Conservation (phyloP, 768 basidiomycete genomes). For the Boletus reticuloceps region DNA sequence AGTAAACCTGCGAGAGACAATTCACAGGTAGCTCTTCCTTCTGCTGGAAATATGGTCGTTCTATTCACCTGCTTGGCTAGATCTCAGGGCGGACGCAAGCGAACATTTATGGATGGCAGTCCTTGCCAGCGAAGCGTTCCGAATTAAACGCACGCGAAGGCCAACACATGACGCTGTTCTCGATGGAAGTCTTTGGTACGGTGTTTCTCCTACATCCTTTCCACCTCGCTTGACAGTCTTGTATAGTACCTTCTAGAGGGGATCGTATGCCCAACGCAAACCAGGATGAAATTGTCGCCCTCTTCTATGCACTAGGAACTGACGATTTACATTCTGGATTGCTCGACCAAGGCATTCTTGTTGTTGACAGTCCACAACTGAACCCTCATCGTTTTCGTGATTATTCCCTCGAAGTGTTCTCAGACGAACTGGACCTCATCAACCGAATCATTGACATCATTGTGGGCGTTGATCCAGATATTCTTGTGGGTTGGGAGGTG, state of each 20-base stretch:
- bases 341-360: conserved; percentile 48
- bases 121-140: conserved; percentile 45
- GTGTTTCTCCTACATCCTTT: neutral
- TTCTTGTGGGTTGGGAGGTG: conserved; percentile 90
- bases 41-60: too few relatives aligned
- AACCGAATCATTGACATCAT: conserved; percentile 76
- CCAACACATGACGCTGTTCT: conserved; percentile 75
- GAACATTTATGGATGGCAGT: conserved; percentile 66
- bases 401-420: conserved; percentile 49
- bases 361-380: too few relatives aligned
- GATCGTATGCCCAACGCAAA: too few relatives aligned
- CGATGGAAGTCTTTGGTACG: conserved; percentile 85
- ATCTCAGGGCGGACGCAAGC: conserved; percentile 78
- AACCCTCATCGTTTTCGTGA: conserved; percentile 40
- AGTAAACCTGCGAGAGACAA: conserved; percentile 25
- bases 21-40: conserved; percentile 48
- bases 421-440: conserved; percentile 77
- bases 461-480: conserved; percentile 90
- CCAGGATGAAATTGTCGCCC: conserved; percentile 62
- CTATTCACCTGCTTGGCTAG: conserved; percentile 29
- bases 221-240: too few relatives aligned
- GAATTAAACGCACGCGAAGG: conserved; percentile 49
- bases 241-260: too few relatives aligned
- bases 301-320: conserved; percentile 71
- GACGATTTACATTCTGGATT: conserved; percentile 29